Evolutionary conservation across 164 flowering plant genomes (phyloP).

Genomic region (Aristolochia contorta): DNA sequence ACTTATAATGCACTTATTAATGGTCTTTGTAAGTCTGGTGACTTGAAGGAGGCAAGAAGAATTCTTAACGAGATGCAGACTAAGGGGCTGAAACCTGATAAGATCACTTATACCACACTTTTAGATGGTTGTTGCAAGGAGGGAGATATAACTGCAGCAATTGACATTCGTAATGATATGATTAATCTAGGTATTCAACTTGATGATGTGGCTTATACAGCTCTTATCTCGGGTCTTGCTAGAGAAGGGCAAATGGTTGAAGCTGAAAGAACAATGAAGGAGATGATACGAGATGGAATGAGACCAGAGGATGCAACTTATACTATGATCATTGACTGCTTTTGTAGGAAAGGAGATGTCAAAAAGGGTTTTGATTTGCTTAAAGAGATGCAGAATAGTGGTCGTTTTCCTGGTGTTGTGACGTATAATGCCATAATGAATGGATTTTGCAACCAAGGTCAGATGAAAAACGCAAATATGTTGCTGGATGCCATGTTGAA

Average conservation of each 20-base stretch:
- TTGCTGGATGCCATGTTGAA: slow-evolving; percentile 65
- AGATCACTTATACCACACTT: slow-evolving; percentile 65
- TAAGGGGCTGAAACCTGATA: slow-evolving; percentile 54
- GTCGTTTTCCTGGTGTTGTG: slow-evolving; percentile 38
- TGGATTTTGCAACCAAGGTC: slow-evolving; percentile 67
- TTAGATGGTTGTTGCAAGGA: slow-evolving; percentile 69
- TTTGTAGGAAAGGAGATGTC: slow-evolving; percentile 58
- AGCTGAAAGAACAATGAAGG: slow-evolving; percentile 52
- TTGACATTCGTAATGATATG: slow-evolving; percentile 44
- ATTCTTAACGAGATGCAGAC: slow-evolving; percentile 42
- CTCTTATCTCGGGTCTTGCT: slow-evolving; percentile 59
- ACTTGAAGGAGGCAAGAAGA: slow-evolving; percentile 36
- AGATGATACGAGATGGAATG: slow-evolving; percentile 46
- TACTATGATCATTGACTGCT: slow-evolving; percentile 67
- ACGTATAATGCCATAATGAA: slow-evolving; percentile 71
- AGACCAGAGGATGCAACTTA: slow-evolving; percentile 59
- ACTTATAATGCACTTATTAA: slow-evolving; percentile 52
- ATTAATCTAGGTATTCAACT: slow-evolving; percentile 38
- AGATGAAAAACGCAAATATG: slow-evolving; percentile 63
- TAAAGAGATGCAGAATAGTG: slow-evolving; percentile 53
- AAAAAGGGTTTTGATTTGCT: slow-evolving; percentile 55
- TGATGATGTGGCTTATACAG: slow-evolving; percentile 63
- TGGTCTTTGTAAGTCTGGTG: slow-evolving; percentile 63
- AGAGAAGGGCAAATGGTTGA: slow-evolving; percentile 39
- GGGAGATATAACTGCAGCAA: slow-evolving; percentile 54